Conservation (phyloP, 1,284 basidiomycete species). For the Inonotus obliquus region DNA sequence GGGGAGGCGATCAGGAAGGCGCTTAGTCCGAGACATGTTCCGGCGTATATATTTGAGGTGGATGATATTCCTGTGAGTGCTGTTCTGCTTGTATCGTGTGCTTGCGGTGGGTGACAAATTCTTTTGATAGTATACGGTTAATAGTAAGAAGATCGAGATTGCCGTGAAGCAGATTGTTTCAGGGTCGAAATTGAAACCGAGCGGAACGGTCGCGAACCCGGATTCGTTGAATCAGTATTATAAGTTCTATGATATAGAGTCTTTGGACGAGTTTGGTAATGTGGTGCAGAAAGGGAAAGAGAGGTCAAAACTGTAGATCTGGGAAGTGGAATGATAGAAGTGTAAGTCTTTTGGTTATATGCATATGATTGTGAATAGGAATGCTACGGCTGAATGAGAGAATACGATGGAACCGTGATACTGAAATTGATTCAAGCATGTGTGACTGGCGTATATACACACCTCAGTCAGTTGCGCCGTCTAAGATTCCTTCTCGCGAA, state of each 20-base stretch:
- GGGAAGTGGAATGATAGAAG: no score
- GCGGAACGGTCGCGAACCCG: conserved; percentile 67
- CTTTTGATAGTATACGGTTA: conserved; percentile 55
- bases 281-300: not conserved
- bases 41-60: conserved; percentile 56
- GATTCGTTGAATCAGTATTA: conserved; percentile 58
- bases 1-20: conserved; percentile 56
- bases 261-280: not conserved
- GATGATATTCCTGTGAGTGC: conserved; percentile 58
- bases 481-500: no score
- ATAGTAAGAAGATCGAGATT: conserved; percentile 72
- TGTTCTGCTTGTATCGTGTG: not conserved
- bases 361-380: not conserved
- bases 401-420: no score
- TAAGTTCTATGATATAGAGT: conserved; percentile 32
- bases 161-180: conserved; percentile 71
- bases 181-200: conserved; percentile 52
- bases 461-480: no score
- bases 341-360: not conserved
- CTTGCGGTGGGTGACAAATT: not conserved
- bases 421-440: no score
- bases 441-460: no score
- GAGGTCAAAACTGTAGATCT: not conserved
- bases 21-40: conserved; percentile 74
- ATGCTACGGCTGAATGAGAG: no score